Base-by-base conservation (phyloP, 495 filamentous ascomycete genomes). In the Penicillium angulare region DNA sequence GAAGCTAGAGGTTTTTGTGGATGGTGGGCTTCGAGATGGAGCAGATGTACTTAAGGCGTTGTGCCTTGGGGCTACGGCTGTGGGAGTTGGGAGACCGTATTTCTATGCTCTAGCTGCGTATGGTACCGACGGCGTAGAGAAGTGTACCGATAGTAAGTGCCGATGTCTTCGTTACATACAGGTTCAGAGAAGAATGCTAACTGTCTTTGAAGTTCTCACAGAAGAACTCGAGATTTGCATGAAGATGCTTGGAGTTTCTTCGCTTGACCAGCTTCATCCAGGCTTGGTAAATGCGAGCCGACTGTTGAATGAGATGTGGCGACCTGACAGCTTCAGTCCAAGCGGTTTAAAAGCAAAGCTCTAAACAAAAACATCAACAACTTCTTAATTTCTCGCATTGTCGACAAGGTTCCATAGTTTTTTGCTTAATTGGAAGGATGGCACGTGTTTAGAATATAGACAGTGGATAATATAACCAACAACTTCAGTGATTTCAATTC, bases 21-120 rank as follows among this genome's bases (percentile, higher is more conserved):
- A 96, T 66, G 89, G 90, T 27, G 90, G 90, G 26, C 79, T 95
- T 33, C 79, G 90, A 2, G 76, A 89, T 29, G 90, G 86, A 7
- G 91, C 89, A 3, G 90, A 96, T 64, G 88, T 96, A 48, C 77
- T 95, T 67, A 96, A 95, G 69, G 90, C 90, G 18, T 69, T 95
- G 29, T 91, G 89, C 49, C 72, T 96, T 8, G 90, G 90, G 9
- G 90, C 90, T 0, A 88, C 78, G 53, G 90, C 88, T n/a, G 90
- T 95, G 1, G 89, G 89, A 12, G 86, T 95, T 50, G 90, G 90
- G 21, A 47, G 58, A 13, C 53, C 58, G 7, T 57, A 54, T 17
- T 54, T 38, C 47, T 61, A 61, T 32, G 53, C 53, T 5, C 33
- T 60, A 3, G 57, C 57, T 6, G 53, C 53, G 20, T 75, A 73